These are phyloP conservation scores for Diaporthe vexans DNA, from an alignment of 2,329 filamentous ascomycete genomes.

Conservation along the genomic window DNA sequence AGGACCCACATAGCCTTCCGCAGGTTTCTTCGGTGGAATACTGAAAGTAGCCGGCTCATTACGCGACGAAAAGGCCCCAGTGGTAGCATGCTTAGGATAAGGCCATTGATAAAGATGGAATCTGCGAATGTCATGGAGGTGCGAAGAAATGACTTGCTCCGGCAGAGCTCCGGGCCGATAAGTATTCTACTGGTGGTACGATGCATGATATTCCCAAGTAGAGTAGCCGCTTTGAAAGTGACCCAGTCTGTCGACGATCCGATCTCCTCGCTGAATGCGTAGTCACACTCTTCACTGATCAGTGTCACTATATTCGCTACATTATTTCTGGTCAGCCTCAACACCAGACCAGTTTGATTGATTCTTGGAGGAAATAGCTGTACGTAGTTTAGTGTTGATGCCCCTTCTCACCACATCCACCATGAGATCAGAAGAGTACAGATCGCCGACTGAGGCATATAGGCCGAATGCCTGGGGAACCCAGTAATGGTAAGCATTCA, in stretches of 20 bases:
- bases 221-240: background rate
- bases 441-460: background rate
- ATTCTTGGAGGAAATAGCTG: too few relatives aligned
- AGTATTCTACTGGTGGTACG: background rate
- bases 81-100: background rate
- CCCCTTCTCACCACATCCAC: background rate
- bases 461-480: background rate
- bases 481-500: too few relatives aligned
- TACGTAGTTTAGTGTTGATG: background rate
- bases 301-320: background rate
- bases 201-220: background rate
- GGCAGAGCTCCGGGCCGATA: background rate
- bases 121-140: background rate
- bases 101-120: background rate
- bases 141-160: background rate
- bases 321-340: too few relatives aligned
- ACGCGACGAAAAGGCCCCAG: background rate
- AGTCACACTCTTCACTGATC: background rate
- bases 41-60: background rate
- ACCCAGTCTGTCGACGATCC: background rate
- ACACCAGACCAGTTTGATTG: too few relatives aligned
- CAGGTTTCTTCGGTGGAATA: background rate
- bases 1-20: background rate
- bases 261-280: background rate
- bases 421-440: background rate